A percentile compares a stretch with the other conserved stretches of the same genome.
These are phyloP conservation scores for Penicillium glabrum DNA, from an alignment of 2,329 filamentous ascomycete genomes.

Conservation along the genomic window DNA sequence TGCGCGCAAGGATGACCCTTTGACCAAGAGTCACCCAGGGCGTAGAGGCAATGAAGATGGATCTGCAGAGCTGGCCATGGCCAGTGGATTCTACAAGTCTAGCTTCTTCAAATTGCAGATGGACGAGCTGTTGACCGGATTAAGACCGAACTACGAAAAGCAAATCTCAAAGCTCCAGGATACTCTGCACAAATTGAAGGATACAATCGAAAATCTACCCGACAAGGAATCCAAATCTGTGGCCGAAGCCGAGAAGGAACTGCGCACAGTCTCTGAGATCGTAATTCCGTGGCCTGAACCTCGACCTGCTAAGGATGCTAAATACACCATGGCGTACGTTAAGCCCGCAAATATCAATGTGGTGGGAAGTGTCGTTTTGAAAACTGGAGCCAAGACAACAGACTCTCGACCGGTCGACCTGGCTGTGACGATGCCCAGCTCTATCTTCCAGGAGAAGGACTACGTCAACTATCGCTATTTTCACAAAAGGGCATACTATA, in stretches of 20 bases:
- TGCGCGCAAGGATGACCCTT: conserved; percentile 16
- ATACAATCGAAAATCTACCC: conserved; percentile 57
- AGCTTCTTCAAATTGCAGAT: conserved; percentile 68
- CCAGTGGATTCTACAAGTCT: conserved; percentile 61
- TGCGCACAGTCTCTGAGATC: conserved; percentile 67
- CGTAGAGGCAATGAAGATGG: conserved; percentile 25
- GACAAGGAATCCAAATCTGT: conserved; percentile 54
- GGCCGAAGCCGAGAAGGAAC: conserved; percentile 64
- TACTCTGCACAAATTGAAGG: conserved; percentile 56
- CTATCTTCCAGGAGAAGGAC: conserved; percentile 89
- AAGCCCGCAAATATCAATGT: conserved; percentile 80
- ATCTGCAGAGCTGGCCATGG: conserved; percentile 36
- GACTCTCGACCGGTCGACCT: conserved; percentile 68
- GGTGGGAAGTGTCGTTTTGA: conserved; percentile 80
- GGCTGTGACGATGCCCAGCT: conserved; percentile 78
- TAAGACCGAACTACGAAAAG: conserved; percentile 60
- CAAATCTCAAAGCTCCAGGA: conserved; percentile 55
- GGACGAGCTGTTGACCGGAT: conserved; percentile 60
- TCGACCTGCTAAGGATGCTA: conserved; percentile 69
- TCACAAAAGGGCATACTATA: conserved; percentile 88
- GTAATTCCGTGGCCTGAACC: conserved; percentile 84
- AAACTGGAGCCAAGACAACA: conserved; percentile 66
- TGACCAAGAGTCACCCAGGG: conserved; percentile 17
- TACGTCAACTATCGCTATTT: conserved; percentile 92
- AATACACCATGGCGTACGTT: conserved; percentile 78